Conservation (phyloP, 1,284 basidiomycete species). For the Mycena citricolor region DNA sequence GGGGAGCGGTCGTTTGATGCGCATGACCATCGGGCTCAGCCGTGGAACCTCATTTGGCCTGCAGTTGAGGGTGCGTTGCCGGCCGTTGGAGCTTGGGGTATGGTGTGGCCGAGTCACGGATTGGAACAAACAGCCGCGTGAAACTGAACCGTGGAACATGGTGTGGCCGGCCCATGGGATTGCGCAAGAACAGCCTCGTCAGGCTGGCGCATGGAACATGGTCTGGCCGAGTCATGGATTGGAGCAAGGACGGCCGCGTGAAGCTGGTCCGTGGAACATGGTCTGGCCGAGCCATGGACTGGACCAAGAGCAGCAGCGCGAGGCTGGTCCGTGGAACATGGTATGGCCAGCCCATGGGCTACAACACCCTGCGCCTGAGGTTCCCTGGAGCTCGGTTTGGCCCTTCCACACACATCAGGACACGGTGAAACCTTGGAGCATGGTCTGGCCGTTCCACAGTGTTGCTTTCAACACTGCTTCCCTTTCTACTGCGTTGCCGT, state of each 20-base stretch:
- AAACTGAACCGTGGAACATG: background rate
- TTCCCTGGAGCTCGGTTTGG: slow-evolving; percentile 11
- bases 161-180: background rate
- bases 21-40: slow-evolving; percentile 15
- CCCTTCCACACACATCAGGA: slow-evolving; percentile 3
- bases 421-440: slow-evolving; percentile 10
- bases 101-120: slow-evolving; percentile 31
- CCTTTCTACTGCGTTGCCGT: too few relatives aligned
- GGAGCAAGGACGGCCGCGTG: background rate
- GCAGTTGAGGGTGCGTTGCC: background rate
- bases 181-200: background rate
- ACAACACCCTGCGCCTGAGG: too few relatives aligned
- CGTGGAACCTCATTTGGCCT: slow-evolving; percentile 26
- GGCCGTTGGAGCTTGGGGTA: slow-evolving; percentile 16
- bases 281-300: too few relatives aligned
- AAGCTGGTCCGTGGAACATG: too few relatives aligned
- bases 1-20: slow-evolving; percentile 40
- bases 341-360: too few relatives aligned
- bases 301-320: too few relatives aligned
- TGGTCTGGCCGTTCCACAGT: slow-evolving; percentile 16
- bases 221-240: slow-evolving; percentile 10
- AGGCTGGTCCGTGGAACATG: slow-evolving; percentile 6
- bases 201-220: slow-evolving; percentile 5
- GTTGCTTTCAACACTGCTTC: too few relatives aligned
- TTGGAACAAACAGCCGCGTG: background rate